These are phyloP conservation scores for Acacia pycnantha DNA, from an alignment of 331 rosid species.

Conservation along the genomic window DNA sequence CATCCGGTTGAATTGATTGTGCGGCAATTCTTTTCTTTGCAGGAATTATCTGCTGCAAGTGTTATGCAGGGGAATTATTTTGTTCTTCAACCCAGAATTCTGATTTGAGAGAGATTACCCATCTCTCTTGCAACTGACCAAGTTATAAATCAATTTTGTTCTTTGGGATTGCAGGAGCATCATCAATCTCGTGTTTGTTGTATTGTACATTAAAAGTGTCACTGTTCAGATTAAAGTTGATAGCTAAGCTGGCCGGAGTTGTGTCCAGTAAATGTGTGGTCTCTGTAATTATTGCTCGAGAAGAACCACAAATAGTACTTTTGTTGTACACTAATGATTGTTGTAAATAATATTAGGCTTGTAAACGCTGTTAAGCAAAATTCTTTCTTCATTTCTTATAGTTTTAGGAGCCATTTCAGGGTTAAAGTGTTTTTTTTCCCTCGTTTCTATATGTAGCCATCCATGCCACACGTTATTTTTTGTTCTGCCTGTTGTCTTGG, in stretches of 20 bases:
- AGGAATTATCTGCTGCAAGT: constrained; percentile 3
- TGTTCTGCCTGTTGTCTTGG: neutral
- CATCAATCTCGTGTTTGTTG: constrained; percentile 11
- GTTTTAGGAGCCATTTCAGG: neutral
- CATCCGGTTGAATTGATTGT: constrained; percentile 17
- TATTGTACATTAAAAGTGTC: neutral
- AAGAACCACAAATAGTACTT: neutral
- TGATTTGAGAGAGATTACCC: constrained; percentile 10
- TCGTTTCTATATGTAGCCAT: neutral
- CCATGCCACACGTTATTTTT: neutral
- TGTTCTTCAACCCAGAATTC: constrained; percentile 23
- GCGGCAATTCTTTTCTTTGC: neutral
- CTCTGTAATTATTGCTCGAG: neutral
- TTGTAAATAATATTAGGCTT: constrained; percentile 21
- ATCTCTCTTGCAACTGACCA: constrained; percentile 24
- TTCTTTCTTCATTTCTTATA: neutral
- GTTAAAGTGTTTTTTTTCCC: neutral
- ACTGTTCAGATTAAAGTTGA: constrained; percentile 6
- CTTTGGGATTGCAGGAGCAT: neutral
- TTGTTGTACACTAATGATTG: constrained; percentile 8
- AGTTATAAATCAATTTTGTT: constrained; percentile 9
- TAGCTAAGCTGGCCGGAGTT: constrained; percentile 7
- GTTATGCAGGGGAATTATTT: neutral
- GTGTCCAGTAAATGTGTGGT: neutral
- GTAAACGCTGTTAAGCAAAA: neutral